Conservation (phyloP, 768 basidiomycete species). For the Lyophyllum atratum region DNA sequence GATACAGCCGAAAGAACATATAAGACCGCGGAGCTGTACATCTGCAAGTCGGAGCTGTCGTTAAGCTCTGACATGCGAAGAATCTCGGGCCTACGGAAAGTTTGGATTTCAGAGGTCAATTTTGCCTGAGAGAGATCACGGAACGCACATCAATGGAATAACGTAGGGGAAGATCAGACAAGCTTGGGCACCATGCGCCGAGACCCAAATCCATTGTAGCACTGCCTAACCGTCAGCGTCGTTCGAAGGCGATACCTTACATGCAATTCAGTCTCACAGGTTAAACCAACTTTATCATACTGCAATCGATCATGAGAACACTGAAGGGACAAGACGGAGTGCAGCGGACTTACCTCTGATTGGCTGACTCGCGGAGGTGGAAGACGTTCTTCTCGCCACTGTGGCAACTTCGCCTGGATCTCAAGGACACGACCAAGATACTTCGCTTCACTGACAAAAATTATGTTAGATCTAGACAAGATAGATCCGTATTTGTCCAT, state of each 20-base stretch:
- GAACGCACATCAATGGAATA: conserved; percentile 71
- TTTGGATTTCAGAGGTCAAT: background rate
- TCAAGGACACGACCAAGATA: conserved; percentile 58
- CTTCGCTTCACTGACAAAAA: conserved; percentile 44
- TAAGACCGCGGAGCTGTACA: conserved; percentile 77
- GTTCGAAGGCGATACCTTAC: background rate
- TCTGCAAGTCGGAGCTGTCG: conserved; percentile 81
- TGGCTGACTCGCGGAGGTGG: conserved; percentile 86
- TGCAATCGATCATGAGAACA: conserved; percentile 26
- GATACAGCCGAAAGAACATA: conserved; percentile 82
- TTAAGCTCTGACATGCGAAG: conserved; percentile 90
- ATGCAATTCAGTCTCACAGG: conserved; percentile 50
- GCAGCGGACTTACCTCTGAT: conserved; percentile 54
- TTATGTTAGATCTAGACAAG: conserved; percentile 6
- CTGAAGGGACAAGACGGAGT: background rate
- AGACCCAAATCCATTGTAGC: conserved; percentile 78
- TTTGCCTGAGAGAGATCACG: conserved; percentile 2
- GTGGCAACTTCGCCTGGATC: conserved; percentile 60
- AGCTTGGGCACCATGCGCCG: conserved; percentile 74
- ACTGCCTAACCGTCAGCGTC: conserved; percentile 43
- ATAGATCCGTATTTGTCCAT: conserved; percentile 1
- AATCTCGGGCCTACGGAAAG: conserved; percentile 71
- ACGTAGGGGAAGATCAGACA: conserved; percentile 77
- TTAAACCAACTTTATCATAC: conserved; percentile 88
- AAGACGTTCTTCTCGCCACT: conserved; percentile 75